Evolutionary conservation across 2,329 filamentous ascomycete genomes (phyloP).

Genomic region (Phyllosticta citriasiana): DNA sequence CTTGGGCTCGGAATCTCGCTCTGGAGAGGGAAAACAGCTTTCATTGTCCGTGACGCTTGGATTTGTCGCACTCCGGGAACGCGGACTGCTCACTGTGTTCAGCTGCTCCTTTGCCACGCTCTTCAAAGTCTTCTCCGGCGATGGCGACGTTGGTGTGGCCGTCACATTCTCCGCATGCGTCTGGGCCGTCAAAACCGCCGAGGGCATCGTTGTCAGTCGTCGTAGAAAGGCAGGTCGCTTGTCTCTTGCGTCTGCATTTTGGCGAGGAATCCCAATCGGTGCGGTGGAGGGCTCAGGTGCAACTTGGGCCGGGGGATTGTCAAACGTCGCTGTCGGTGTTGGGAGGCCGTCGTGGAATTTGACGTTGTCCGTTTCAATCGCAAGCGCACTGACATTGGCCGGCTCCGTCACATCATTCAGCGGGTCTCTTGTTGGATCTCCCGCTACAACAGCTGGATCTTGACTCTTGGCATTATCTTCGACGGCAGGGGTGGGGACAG

Average conservation of each 20-base stretch:
- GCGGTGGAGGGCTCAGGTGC: neutral
- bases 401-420: neutral
- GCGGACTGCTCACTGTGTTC: neutral
- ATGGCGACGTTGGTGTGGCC: neutral
- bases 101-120: constrained; percentile 4
- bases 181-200: neutral
- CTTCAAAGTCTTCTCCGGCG: neutral
- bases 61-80: neutral
- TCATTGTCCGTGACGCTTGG: neutral
- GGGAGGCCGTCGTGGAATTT: constrained; percentile 1
- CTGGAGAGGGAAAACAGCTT: no score
- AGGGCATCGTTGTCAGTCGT: neutral
- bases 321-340: neutral
- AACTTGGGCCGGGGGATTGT: neutral
- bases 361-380: neutral
- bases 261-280: neutral
- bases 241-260: neutral
- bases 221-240: constrained; percentile 6
- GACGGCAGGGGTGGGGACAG: neutral
- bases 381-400: constrained; percentile 1
- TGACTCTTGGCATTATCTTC: neutral
- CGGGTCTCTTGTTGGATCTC: no score
- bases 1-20: no score
- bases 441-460: neutral
- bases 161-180: constrained; percentile 5